phyloP scores from a whole-genome alignment of 495 filamentous ascomycete genomes.

The Astrothelium subdiscretum region DNA sequence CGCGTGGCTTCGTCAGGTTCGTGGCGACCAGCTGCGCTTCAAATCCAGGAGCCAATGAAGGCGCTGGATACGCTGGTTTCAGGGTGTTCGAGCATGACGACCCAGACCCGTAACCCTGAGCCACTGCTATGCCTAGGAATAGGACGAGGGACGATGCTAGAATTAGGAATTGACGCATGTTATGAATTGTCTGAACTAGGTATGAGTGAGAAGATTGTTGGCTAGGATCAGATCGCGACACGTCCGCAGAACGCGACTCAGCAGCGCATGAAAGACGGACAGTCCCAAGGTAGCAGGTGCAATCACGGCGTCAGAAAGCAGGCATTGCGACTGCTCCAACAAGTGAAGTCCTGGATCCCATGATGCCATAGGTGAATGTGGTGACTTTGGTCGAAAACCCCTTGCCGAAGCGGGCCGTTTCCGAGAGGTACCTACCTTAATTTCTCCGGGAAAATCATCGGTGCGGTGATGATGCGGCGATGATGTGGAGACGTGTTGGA shows the following conservation, averaged over 20 bases:
- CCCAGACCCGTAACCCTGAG: not conserved
- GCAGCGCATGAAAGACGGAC: not conserved
- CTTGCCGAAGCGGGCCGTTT: not conserved
- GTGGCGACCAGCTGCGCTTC: conserved; percentile 42
- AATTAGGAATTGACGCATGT: not conserved
- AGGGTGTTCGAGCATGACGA: conserved; percentile 23
- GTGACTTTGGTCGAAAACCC: not conserved
- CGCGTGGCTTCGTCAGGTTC: conserved; percentile 42
- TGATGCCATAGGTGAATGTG: too few relatives aligned
- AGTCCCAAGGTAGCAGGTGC: too few relatives aligned
- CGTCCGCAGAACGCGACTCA: not conserved
- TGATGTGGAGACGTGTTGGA: not conserved
- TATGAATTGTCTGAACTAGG: not conserved
- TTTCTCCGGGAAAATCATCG: not conserved
- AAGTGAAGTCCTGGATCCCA: too few relatives aligned
- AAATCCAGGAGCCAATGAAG: conserved; percentile 47
- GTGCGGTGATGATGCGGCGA: not conserved
- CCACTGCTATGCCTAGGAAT: not conserved
- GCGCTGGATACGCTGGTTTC: conserved; percentile 24
- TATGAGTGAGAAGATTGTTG: not conserved
- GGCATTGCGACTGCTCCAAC: too few relatives aligned
- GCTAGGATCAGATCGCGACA: not conserved
- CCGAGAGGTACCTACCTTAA: not conserved
- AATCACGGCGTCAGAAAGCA: too few relatives aligned
- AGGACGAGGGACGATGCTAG: not conserved